Evolutionary conservation across 139 green algal species (phyloP).

Genomic region (Chlamydomonas sp.): DNA sequence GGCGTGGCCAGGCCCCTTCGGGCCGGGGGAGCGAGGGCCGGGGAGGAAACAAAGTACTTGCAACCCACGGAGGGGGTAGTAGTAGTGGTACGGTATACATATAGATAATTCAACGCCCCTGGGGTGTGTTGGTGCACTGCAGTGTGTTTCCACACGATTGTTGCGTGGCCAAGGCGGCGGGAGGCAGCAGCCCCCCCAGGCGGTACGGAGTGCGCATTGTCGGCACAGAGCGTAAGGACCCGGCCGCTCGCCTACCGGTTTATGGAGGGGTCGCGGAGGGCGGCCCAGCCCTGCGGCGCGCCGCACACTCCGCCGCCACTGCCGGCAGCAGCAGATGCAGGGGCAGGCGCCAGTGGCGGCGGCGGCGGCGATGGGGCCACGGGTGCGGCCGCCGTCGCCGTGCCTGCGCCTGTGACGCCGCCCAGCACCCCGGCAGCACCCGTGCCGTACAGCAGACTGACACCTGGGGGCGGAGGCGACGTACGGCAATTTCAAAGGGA

Average conservation of each 20-base stretch:
- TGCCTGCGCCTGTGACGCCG: no score
- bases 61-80: not conserved
- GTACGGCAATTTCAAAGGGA: no score
- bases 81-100: not conserved
- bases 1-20: conserved; percentile 41
- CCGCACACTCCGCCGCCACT: no score
- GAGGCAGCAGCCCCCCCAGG: not conserved
- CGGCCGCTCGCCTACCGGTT: conserved; percentile 15
- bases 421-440: no score
- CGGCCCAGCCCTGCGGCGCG: not conserved
- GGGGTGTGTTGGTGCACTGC: not conserved
- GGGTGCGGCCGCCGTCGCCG: no score
- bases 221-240: not conserved
- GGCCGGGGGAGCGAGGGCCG: not conserved
- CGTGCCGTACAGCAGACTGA: no score
- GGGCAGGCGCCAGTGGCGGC: no score
- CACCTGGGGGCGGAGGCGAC: no score
- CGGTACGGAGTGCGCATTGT: not conserved
- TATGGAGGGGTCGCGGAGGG: conserved; percentile 40
- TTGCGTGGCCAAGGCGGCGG: no score
- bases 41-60: not conserved
- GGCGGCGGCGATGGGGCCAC: no score
- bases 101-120: not conserved
- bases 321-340: no score
- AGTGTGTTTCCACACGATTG: not conserved